Base-by-base conservation (phyloP, 2,329 filamentous ascomycete species). In the Hirsutella thompsonii region DNA sequence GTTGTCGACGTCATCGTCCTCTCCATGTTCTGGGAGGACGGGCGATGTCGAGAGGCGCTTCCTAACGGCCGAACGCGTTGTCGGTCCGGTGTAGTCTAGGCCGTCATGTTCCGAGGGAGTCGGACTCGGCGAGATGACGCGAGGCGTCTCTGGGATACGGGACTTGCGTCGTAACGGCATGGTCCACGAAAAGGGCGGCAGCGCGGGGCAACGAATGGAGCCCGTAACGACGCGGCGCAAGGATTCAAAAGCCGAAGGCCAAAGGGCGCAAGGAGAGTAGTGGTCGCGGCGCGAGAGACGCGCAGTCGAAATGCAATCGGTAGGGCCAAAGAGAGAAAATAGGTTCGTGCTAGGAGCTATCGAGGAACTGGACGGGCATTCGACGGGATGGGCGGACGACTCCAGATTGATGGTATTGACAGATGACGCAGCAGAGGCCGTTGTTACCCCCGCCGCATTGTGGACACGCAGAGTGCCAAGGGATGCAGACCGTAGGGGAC, bases 61-160 rank as follows among this genome's bases (percentile, higher is more conserved):
- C 26, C 60, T 54, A 44, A 81, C 73, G 40, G 79, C 80, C 28
- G 87, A 90, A 52, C 87, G 78, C 46, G 87, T 93, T 46, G 79
- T 70, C 5, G 86, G 86, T 9, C 79, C 83, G 48, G 76, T 78
- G 61, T 93, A 75, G 30, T 61, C 60, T 20, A 46, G 47, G 21
- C 43, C 44, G 16, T 56, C 57, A 23, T 45, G 52, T 42, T 62
- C 60, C 35, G 60, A 60, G 20, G 60, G 56, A 3, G 83, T 81
- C 33, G 89, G 88, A 42, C 87, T 92, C 33, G 89, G 88, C 11
- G 87, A 93, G 51, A 92, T 93, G 51, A 95, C 84, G 55, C 87
- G 81, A 54, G 88, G 88, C 42, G 83, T 92, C 43, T 74, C 74
- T 43, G 89, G 88, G 43, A 92, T 68, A 50, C 69, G 66, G 47